phyloP scores from a whole-genome alignment of 2,329 filamentous ascomycete genomes.

The Fusarium sp. region DNA sequence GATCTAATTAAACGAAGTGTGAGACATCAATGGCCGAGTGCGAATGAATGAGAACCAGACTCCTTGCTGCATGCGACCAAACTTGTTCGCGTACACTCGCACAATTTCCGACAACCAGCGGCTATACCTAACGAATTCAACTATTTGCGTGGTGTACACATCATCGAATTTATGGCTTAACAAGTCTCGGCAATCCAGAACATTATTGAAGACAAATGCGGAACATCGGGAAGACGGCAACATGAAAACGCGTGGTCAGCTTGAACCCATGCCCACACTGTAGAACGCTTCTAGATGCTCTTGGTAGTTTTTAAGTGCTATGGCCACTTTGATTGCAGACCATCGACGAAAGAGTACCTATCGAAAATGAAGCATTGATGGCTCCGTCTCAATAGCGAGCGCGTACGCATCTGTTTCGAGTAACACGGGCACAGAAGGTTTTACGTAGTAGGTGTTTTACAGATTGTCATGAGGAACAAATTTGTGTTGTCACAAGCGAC shows the following conservation, averaged over 20 bases:
- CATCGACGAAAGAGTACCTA: too few species aligned
- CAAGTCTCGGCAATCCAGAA: not conserved
- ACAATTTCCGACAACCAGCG: not conserved
- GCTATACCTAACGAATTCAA: not conserved
- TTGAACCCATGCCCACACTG: not conserved
- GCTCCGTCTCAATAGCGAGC: too few species aligned
- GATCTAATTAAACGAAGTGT: constrained; percentile 27
- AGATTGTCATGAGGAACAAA: too few species aligned
- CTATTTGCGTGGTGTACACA: not conserved
- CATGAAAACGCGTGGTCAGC: not conserved
- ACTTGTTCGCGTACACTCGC: not conserved
- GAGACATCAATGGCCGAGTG: not conserved
- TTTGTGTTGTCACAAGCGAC: too few species aligned
- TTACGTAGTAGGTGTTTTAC: too few species aligned
- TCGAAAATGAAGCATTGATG: too few species aligned
- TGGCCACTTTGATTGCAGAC: too few species aligned
- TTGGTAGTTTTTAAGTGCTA: too few species aligned
- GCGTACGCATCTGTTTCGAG: too few species aligned
- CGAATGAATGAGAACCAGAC: not conserved
- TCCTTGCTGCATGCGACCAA: not conserved
- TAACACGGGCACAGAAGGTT: too few species aligned
- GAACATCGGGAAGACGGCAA: not conserved
- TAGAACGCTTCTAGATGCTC: not conserved
- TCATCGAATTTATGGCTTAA: not conserved
- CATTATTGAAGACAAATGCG: not conserved